phyloP scores from a whole-genome alignment of 1,139 yeast species.

The Saccharomyces hybrid region DNA sequence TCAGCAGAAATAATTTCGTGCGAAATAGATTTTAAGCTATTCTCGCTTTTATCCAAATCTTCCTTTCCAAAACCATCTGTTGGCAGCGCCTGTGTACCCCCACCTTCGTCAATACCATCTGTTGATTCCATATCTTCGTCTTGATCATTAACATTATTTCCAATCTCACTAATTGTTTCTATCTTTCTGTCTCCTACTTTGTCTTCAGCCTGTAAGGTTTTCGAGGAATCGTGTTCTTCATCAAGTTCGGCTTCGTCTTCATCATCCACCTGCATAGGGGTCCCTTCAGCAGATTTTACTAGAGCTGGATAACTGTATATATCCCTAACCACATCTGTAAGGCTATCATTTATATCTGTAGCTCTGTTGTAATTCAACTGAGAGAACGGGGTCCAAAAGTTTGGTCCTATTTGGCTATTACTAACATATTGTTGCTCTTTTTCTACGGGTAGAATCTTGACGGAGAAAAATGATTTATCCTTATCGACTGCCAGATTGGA shows the following conservation, averaged over 20 bases:
- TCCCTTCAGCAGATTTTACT: background rate
- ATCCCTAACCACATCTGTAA: constrained; percentile 22
- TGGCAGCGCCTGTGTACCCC: background rate
- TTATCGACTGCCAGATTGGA: constrained; percentile 11
- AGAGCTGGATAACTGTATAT: constrained; percentile 18
- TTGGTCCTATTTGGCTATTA: constrained; percentile 21
- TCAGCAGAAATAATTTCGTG: constrained; percentile 29
- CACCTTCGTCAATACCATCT: background rate
- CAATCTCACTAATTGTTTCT: background rate
- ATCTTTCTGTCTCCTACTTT: background rate
- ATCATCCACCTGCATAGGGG: background rate
- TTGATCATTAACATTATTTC: background rate
- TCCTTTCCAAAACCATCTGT: background rate
- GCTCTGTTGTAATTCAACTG: constrained; percentile 14
- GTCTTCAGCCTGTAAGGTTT: background rate
- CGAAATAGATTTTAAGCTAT: background rate
- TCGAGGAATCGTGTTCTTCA: background rate
- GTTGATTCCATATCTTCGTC: background rate
- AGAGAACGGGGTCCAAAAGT: constrained; percentile 38
- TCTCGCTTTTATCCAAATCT: constrained; percentile 3
- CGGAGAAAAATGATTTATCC: constrained; percentile 34
- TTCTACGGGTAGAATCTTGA: constrained; percentile 33
- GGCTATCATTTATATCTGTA: constrained; percentile 13
- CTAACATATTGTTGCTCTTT: constrained; percentile 6
- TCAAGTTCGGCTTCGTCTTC: background rate